Percentiles rank a stretch among this genome's conserved stretches.
phyloP scores from a whole-genome alignment of 352 stramenopile species.

The Phytophthora hibernalis region DNA sequence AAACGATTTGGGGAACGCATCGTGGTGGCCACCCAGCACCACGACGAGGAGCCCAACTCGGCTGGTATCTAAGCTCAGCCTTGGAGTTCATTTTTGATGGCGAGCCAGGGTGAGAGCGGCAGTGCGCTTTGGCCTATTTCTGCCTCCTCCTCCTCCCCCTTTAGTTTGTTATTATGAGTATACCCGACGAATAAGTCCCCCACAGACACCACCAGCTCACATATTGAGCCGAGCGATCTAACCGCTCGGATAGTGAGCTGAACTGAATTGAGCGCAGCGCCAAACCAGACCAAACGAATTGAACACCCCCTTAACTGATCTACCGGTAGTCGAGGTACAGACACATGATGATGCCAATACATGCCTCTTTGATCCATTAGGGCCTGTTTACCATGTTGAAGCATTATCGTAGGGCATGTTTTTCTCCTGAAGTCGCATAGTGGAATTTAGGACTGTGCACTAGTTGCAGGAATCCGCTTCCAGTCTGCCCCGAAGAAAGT shows the following conservation, averaged over 20 bases:
- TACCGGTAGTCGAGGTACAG: constrained; percentile 36
- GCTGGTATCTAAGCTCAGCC: constrained; percentile 53
- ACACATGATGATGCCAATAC: constrained; percentile 41
- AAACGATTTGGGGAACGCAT: constrained; percentile 49
- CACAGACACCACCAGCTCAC: constrained; percentile 21
- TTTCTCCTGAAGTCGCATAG: too few species aligned
- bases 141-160: neutral
- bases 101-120: constrained; percentile 24
- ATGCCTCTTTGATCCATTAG: constrained; percentile 34
- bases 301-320: constrained; percentile 27
- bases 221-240: constrained; percentile 22
- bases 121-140: constrained; percentile 4
- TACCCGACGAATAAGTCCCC: constrained; percentile 31
- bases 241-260: constrained; percentile 19
- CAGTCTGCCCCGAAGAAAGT: constrained; percentile 75
- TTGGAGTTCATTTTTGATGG: constrained; percentile 39
- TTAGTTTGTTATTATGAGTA: constrained; percentile 50
- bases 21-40: constrained; percentile 43
- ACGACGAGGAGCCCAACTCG: constrained; percentile 57
- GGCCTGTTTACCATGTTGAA: constrained; percentile 1
- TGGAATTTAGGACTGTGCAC: constrained; percentile 8
- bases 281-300: constrained; percentile 37
- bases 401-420: neutral
- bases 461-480: constrained; percentile 42
- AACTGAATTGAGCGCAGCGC: constrained; percentile 32